These are phyloP conservation scores for Leptographium radiaticola DNA, from an alignment of 2,329 filamentous ascomycete species.

Conservation along the genomic window DNA sequence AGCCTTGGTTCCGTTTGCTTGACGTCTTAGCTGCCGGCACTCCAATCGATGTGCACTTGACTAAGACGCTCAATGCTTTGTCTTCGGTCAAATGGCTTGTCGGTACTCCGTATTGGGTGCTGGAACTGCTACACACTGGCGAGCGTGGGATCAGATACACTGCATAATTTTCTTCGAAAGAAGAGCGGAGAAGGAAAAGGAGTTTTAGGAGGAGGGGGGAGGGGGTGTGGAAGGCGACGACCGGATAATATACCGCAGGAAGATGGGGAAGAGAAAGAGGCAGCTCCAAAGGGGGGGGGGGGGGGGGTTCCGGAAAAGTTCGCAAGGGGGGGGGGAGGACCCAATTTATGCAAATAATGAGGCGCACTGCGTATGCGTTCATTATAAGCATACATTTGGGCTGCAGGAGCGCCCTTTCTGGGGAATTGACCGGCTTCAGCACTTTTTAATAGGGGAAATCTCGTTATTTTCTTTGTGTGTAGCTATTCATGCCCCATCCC, in stretches of 20 bases:
- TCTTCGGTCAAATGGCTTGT: neutral
- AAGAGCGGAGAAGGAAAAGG: neutral
- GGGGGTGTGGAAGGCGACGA: neutral
- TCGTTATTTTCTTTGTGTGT: too few relatives aligned
- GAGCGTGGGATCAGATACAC: neutral
- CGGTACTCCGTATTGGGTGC: neutral
- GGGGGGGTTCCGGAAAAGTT: too few relatives aligned
- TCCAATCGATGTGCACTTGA: neutral
- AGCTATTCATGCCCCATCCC: too few relatives aligned
- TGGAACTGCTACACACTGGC: neutral
- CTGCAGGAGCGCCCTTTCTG: too few relatives aligned
- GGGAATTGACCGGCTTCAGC: too few relatives aligned
- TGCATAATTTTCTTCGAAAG: neutral
- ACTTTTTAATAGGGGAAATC: too few relatives aligned
- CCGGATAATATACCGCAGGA: constrained; percentile 1
- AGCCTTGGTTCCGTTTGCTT: too few relatives aligned
- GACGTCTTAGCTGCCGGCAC: too few relatives aligned
- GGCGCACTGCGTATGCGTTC: too few relatives aligned
- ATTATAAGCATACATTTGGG: too few relatives aligned
- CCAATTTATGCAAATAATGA: neutral
- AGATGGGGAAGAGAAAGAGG: neutral
- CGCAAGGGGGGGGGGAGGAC: neutral
- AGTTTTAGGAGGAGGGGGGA: neutral
- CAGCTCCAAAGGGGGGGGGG: neutral
- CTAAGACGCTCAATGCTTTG: neutral